Base-by-base conservation (phyloP, 2,329 filamentous ascomycete species). In the Lachnum nothofagi region DNA sequence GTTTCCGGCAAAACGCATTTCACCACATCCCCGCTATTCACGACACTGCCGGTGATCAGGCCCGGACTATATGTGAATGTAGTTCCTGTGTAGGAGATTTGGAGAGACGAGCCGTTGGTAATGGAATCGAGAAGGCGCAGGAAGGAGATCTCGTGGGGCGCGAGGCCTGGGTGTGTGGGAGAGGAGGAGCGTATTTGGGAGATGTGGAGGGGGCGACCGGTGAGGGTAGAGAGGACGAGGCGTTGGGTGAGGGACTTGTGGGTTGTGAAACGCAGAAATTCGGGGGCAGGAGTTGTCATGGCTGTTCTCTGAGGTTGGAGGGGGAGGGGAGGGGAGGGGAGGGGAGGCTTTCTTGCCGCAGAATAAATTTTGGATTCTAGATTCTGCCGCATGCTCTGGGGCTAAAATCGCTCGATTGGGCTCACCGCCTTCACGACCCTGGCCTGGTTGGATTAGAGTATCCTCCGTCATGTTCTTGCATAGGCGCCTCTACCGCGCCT, bases 51-150 rank as follows among this genome's bases (percentile, higher is more conserved):
- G 0, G 89, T 93, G 62, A 98, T 94, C 34, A 98, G 75, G 29
- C 93, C 93, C 0, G 93, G 93, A 57, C 88, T 86, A 71, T 94
- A 98, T 31, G 91, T 85, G 48, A 98, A 80, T 1, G 89, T 91
- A 0, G 93, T 97, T 65, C 93, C 93, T 1, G 90, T 96, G 72
- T 95, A 93, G 9, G 90, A 95, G 60, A 98, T 95, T 64, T 96
- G 91, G 72, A 97, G 89, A 48, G 86, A 83, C 49, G 87, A 88
- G 70, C 93, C 93, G 75, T 98, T 98, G 64, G 93, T 98, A 62
- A 98, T 78, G 59, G 88, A 80, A 69, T 97, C 93, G 64, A 98
- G 83, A 16, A 98, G 86, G 49, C 93, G 91, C 25, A 98, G 79
- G 69, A 98, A 91, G 40, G 93, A 97, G 62, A 97, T 84, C 71